phyloP scores from a whole-genome alignment of 2,329 filamentous ascomycete genomes.

The Volutella citrinella region DNA sequence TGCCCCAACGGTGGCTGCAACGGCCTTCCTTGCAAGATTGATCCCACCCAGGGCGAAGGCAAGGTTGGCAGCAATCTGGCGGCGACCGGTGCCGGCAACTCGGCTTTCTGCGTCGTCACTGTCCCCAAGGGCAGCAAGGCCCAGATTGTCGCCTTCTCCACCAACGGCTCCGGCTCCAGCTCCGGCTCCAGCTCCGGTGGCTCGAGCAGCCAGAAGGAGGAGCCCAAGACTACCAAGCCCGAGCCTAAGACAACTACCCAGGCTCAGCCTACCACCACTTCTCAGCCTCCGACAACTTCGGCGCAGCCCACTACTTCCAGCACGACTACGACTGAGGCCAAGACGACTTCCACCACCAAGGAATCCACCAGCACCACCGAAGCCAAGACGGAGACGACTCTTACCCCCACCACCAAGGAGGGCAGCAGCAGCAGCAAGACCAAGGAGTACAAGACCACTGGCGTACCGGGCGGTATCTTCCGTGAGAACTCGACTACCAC shows the following conservation, averaged over 20 bases:
- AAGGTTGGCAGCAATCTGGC: slow-evolving; percentile 54
- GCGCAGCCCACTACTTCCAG: slow-evolving; percentile 9
- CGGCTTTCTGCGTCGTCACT: slow-evolving; percentile 74
- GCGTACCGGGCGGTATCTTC: slow-evolving; percentile 47
- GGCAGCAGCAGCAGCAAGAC: slow-evolving; percentile 15
- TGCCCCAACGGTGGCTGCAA: slow-evolving; percentile 66
- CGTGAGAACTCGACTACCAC: slow-evolving; percentile 46
- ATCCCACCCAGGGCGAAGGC: slow-evolving; percentile 56
- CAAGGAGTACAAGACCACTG: slow-evolving; percentile 14
- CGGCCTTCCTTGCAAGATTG: slow-evolving; percentile 71
- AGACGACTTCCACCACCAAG: slow-evolving; percentile 14
- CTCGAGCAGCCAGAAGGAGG: background rate
- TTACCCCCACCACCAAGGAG: slow-evolving; percentile 12
- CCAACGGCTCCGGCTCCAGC: slow-evolving; percentile 35
- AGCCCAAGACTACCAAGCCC: slow-evolving; percentile 11
- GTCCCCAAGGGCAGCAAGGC: slow-evolving; percentile 64
- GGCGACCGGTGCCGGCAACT: slow-evolving; percentile 62
- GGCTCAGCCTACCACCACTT: slow-evolving; percentile 15
- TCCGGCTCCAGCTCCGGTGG: slow-evolving; percentile 9
- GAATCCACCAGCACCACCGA: slow-evolving; percentile 15
- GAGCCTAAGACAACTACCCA: slow-evolving; percentile 22
- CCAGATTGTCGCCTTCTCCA: slow-evolving; percentile 62
- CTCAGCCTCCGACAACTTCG: slow-evolving; percentile 15
- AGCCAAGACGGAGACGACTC: slow-evolving; percentile 4
- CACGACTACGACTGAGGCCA: slow-evolving; percentile 12